phyloP scores from a whole-genome alignment of 495 filamentous ascomycete genomes.

The Hypoxylon rickii region DNA sequence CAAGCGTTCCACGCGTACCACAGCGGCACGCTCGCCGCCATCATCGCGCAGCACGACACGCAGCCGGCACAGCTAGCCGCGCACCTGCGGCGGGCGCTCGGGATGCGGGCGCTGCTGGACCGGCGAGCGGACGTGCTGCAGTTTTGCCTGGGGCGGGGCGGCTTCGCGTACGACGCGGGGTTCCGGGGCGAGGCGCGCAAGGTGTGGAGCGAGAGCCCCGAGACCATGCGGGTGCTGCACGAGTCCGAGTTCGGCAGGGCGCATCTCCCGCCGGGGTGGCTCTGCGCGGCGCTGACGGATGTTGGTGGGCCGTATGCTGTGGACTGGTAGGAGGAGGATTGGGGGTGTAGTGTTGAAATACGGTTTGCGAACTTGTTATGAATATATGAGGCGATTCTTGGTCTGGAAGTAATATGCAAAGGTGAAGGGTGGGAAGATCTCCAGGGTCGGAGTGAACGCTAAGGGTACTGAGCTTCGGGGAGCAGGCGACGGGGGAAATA shows the following conservation, averaged over 20 bases:
- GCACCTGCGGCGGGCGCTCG: background rate
- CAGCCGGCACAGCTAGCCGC: background rate
- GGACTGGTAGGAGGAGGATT: background rate
- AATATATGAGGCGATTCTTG: no score
- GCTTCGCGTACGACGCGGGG: conserved; percentile 7
- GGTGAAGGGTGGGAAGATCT: no score
- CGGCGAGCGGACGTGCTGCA: conserved; percentile 7
- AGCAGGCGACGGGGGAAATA: no score
- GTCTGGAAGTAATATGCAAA: no score
- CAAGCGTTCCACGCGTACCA: conserved; percentile 12
- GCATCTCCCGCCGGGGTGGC: no score
- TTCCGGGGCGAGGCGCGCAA: conserved; percentile 3
- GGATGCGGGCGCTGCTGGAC: background rate
- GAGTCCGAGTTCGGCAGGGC: background rate
- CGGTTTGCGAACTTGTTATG: background rate
- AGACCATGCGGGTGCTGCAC: conserved; percentile 2
- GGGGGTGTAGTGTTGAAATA: background rate
- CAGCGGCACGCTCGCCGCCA: background rate
- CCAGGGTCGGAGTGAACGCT: no score
- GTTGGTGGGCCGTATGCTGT: background rate
- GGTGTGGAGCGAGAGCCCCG: background rate
- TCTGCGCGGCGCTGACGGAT: background rate
- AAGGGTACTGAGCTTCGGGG: no score
- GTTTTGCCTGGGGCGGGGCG: background rate
- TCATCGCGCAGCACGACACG: conserved; percentile 7